Base-by-base conservation (phyloP, 2,329 filamentous ascomycete genomes). In the Gaeumannomyces sp. region DNA sequence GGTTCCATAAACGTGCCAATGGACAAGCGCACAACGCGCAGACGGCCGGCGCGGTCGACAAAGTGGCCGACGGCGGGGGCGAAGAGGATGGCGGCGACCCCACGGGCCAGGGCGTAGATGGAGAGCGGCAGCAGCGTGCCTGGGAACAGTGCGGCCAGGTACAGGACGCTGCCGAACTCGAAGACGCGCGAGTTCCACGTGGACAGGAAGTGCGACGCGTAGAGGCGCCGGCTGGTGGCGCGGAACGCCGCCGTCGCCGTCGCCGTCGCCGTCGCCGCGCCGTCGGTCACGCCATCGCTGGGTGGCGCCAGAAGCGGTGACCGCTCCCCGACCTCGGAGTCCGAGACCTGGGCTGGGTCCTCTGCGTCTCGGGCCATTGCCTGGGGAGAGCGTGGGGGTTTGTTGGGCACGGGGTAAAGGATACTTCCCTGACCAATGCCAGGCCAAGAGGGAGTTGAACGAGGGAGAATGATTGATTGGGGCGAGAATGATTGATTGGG, bases 151-250 rank as follows among this genome's bases (percentile, higher is more conserved):
- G 78, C 73, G 0, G 84, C 83, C 13, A 88, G 76, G 72, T 83
- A 88, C 7, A 88, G 76, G 6, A 88, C 83, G 7, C 84, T 81
- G 35, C 80, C 86, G 65, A 88, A 88, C 71, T 89, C 85, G 67
- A 89, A 89, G 64, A 85, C 75, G 27, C 86, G 82, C 0, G 85
- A 84, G 72, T 88, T 89, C 84, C 84, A 88, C 61, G 85, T 83
- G 5, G 86, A 89, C 0, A 89, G 76, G 63, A 83, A 81, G 68
- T 89, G 86, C 0, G 86, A 89, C 1, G 78, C 70, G 70, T 87
- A 89, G 8, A 89, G 78, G 0, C 76, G 71, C 45, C 22, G 45
- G 45, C 45, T n/a, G 45, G 45, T 53, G 45, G 45, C 19, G 45
- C 19, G 5, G 6, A 53, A n/a, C 45, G 19, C 45, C 19, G 45